These are phyloP conservation scores for Xylaria sp. DNA, from an alignment of 495 filamentous ascomycete species.

Conservation along the genomic window DNA sequence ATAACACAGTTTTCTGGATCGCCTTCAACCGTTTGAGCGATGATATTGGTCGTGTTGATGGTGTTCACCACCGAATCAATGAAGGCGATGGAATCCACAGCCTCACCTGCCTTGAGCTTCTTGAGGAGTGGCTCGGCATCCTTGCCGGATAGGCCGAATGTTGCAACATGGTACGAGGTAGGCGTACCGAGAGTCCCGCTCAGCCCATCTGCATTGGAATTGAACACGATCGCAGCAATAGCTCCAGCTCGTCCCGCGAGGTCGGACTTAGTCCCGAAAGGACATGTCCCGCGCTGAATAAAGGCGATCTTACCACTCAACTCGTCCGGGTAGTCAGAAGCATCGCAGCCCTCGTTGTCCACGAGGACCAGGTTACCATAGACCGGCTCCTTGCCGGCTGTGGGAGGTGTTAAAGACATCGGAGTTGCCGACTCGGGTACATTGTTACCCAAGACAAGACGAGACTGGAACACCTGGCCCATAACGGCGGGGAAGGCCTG, in stretches of 20 bases:
- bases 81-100: slow-evolving; percentile 59
- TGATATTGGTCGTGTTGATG: slow-evolving; percentile 58
- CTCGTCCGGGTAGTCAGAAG: slow-evolving; percentile 52
- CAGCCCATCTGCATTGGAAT: slow-evolving; percentile 56
- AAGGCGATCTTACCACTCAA: slow-evolving; percentile 61
- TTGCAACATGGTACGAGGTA: slow-evolving; percentile 60
- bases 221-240: slow-evolving; percentile 66
- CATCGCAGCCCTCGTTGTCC: slow-evolving; percentile 56
- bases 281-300: slow-evolving; percentile 63
- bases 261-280: slow-evolving; percentile 66
- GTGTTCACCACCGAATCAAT: slow-evolving; percentile 58
- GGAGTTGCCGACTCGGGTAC: slow-evolving; percentile 58
- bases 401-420: slow-evolving; percentile 68
- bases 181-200: slow-evolving; percentile 62
- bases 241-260: slow-evolving; percentile 64
- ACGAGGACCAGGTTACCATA: slow-evolving; percentile 52
- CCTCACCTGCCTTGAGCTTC: slow-evolving; percentile 54
- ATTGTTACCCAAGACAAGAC: slow-evolving; percentile 60
- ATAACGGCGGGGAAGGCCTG: slow-evolving; percentile 66
- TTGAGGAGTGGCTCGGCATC: slow-evolving; percentile 57
- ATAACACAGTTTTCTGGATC: slow-evolving; percentile 64
- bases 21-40: slow-evolving; percentile 61
- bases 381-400: slow-evolving; percentile 61
- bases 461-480: slow-evolving; percentile 64
- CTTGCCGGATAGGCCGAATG: slow-evolving; percentile 60